Base-by-base conservation (phyloP, 768 basidiomycete genomes). In the Gloeopeniophorella convolvens region DNA sequence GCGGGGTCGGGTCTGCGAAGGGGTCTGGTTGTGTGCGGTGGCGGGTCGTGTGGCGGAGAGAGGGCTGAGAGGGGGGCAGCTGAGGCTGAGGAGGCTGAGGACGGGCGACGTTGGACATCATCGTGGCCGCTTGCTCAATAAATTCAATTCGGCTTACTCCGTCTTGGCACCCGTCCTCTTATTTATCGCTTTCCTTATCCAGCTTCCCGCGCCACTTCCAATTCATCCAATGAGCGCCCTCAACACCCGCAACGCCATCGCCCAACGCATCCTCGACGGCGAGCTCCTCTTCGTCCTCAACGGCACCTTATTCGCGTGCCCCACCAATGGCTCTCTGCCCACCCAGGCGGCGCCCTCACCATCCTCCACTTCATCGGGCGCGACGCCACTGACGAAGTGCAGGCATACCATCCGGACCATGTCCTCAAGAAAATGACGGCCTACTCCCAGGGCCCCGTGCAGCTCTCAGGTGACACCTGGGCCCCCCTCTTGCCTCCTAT, bases 331-430 rank as follows among this genome's bases (percentile, higher is more conserved):
- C 80, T 93, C n/a, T 68, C 76, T 4, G 72, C 78, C 4, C 95
- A 98, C 63, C 96, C 96, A 0, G 96, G 96, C 35, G 93, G 95
- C 32, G 66, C 78, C 4, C 83, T 97, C 42, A 77, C 92, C 12
- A 79, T 99, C 50, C 80, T 95, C 21, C 96, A 99, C 68, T 97
- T 93, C 60, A 82, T 97, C 34, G 96, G 95, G 3, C 78, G 95
- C 48, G 94, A 99, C 63, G 94, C 95, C 0, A 79, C 89, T 0
- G 88, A 95, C 70, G 96, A 99, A 66, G 88, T 98, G 28, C 79
- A 89, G 55, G 95, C 92, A 18, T 97, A 88, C 69, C 96, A 99
- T 64, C 72, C 73, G 6, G 74, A 79, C 31, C 66, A 75, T 39
- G 80, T 75, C 42, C 70, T 81, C 45, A 66, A 69, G 9, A 70